These are phyloP conservation scores for Aureobasidium sp. DNA, from an alignment of 2,329 filamentous ascomycete genomes.

Conservation along the genomic window DNA sequence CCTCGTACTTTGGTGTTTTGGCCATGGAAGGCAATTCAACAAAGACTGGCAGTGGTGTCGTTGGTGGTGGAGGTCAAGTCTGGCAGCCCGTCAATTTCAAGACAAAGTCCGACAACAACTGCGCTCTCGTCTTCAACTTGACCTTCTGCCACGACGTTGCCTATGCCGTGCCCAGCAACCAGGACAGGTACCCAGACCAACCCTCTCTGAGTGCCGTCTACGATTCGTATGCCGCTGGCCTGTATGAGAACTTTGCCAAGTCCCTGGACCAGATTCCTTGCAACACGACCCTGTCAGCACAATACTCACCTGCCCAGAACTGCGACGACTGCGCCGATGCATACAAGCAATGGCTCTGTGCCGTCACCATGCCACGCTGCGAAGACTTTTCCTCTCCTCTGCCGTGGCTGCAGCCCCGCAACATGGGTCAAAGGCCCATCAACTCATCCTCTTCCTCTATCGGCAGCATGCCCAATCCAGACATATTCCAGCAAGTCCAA, in stretches of 20 bases:
- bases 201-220: slow-evolving; percentile 61
- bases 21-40: slow-evolving; percentile 51
- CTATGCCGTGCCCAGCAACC: slow-evolving; percentile 82
- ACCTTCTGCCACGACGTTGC: slow-evolving; percentile 80
- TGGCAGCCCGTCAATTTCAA: slow-evolving; percentile 50
- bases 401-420: slow-evolving; percentile 56
- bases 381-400: slow-evolving; percentile 62
- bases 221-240: slow-evolving; percentile 60
- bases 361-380: slow-evolving; percentile 85
- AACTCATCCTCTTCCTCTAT: slow-evolving; percentile 17
- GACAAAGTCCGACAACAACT: slow-evolving; percentile 57
- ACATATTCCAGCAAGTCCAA: background rate
- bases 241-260: slow-evolving; percentile 71
- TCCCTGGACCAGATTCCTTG: slow-evolving; percentile 79
- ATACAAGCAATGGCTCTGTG: slow-evolving; percentile 94
- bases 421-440: slow-evolving; percentile 45
- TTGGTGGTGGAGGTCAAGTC: slow-evolving; percentile 67
- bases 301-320: slow-evolving; percentile 69
- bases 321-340: slow-evolving; percentile 69
- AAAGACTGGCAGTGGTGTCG: slow-evolving; percentile 42
- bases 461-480: background rate
- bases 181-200: slow-evolving; percentile 50
- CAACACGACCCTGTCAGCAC: slow-evolving; percentile 61
- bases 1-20: slow-evolving; percentile 64
- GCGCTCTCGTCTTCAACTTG: slow-evolving; percentile 78